These are phyloP conservation scores for Salmacisia buchloeana DNA, from an alignment of 1,284 basidiomycete genomes.

Conservation along the genomic window DNA sequence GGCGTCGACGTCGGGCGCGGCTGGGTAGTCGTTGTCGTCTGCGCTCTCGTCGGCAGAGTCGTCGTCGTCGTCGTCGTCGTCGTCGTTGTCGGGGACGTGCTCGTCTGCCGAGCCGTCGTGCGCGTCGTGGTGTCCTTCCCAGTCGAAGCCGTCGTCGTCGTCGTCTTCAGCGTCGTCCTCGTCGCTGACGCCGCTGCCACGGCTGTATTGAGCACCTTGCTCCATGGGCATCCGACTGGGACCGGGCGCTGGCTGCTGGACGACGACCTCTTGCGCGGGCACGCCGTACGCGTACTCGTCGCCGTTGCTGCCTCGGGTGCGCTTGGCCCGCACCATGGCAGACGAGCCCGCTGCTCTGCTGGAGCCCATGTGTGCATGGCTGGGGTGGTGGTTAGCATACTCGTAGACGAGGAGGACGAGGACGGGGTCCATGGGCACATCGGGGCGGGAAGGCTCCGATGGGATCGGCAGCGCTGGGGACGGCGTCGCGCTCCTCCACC, in stretches of 20 bases:
- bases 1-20: conserved; percentile 11
- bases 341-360: too few relatives aligned
- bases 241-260: not conserved
- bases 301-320: not conserved
- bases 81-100: not conserved
- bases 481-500: not conserved
- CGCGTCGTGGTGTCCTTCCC: conserved; percentile 22
- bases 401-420: too few relatives aligned
- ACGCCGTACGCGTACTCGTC: not conserved
- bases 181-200: not conserved
- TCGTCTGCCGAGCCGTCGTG: conserved; percentile 17
- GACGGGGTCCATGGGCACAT: too few relatives aligned
- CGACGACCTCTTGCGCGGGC: not conserved
- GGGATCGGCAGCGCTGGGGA: too few relatives aligned
- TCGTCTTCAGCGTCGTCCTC: conserved; percentile 9
- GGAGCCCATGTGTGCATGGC: too few relatives aligned
- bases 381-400: too few relatives aligned
- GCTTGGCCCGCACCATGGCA: too few relatives aligned
- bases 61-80: conserved; percentile 13
- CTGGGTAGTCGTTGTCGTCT: conserved; percentile 14
- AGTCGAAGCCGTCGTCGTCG: conserved; percentile 8
- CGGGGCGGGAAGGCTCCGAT: too few relatives aligned
- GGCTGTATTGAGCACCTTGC: not conserved
- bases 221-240: not conserved
- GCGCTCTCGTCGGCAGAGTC: conserved; percentile 26